Evolutionary conservation across 352 stramenopile species (phyloP), one percentile per base, ranked within the genome.

Genomic region (Phytophthora ohioensis): DNA sequence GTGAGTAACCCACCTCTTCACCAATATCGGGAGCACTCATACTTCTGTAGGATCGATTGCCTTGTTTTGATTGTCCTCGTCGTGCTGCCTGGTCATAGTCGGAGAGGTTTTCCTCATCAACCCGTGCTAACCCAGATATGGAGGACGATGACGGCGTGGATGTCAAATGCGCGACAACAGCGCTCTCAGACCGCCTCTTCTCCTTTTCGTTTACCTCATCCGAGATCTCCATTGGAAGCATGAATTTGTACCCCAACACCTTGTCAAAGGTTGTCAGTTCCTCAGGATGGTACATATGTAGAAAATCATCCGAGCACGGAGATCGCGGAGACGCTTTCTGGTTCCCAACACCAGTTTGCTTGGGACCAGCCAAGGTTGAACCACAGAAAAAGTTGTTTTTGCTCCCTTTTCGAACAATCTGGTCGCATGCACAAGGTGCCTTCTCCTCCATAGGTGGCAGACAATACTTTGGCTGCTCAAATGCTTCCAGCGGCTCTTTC

Each of bases 241-340:
- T 96, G 60, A 96, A 96, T 71, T 93, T 91, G 75, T 93, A 93
- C 12, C 85, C 87, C 2, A 96, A 78, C 9, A 90, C 88, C 45
- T 94, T 94, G 47, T 94, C 83, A 63, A 96, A 96, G 10, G 85
- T 94, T 15, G 88, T 95, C 17, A 96, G 66, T 61, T 96, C 87
- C 42, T 95, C 86, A 7, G 84, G 86, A 57, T 95, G 87, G 39
- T 94, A 94, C 78, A 93, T 93, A 46, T 96, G 87, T 42, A 93
- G 64, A 57, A 95, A 95, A 45, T 88, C 85, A 31, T 95, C 85
- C 5, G 85, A 92, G 45, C 68, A 87, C 2, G 71, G 77, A 46
- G 79, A 68, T 17, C 47, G 64, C 13, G 57, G 58, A 30, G 65
- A 61, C 30, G 34, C 51, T 38, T 77, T 73, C 3, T 57, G 65